Evolutionary conservation across 495 filamentous ascomycete species (phyloP).

Genomic region (Podospora pseudopauciseta): DNA sequence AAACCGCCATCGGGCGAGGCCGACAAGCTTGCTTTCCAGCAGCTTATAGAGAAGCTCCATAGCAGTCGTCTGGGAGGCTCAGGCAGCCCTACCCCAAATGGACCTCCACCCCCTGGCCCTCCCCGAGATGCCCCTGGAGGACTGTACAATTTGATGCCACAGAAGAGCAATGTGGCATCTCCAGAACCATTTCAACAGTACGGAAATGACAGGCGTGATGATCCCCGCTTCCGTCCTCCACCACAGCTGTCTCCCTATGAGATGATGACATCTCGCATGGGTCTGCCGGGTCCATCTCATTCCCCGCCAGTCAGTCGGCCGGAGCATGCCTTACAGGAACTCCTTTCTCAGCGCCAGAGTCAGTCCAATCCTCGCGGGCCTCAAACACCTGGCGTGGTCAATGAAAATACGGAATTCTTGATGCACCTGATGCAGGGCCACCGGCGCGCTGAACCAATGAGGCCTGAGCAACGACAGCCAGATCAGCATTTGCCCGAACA

Average conservation of each 20-base stretch:
- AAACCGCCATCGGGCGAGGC: conserved; percentile 53
- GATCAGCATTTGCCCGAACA: conserved; percentile 45
- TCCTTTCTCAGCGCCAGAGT: conserved; percentile 48
- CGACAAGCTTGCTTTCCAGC: conserved; percentile 87
- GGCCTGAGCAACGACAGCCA: conserved; percentile 25
- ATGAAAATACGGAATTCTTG: conserved; percentile 52
- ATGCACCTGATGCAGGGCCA: conserved; percentile 53
- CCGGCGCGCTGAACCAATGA: conserved; percentile 14
- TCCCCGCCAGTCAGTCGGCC: conserved; percentile 40
- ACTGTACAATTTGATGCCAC: conserved; percentile 26
- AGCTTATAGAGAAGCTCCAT: conserved; percentile 78
- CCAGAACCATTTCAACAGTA: conserved; percentile 45
- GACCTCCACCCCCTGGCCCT: conserved; percentile 17
- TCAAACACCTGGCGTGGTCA: conserved; percentile 39
- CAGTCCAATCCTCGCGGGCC: conserved; percentile 36
- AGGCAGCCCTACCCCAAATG: conserved; percentile 19
- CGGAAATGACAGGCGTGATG: conserved; percentile 41
- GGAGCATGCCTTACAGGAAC: conserved; percentile 53
- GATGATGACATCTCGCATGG: conserved; percentile 40
- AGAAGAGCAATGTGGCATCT: conserved; percentile 36
- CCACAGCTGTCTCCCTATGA: conserved; percentile 38
- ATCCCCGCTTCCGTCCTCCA: conserved; percentile 28
- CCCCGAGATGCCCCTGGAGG: conserved; percentile 29
- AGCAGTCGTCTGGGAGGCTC: conserved; percentile 28
- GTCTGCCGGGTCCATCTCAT: conserved; percentile 31